Conservation (phyloP, 2,329 filamentous ascomycete genomes). For the Penicillium sp. region DNA sequence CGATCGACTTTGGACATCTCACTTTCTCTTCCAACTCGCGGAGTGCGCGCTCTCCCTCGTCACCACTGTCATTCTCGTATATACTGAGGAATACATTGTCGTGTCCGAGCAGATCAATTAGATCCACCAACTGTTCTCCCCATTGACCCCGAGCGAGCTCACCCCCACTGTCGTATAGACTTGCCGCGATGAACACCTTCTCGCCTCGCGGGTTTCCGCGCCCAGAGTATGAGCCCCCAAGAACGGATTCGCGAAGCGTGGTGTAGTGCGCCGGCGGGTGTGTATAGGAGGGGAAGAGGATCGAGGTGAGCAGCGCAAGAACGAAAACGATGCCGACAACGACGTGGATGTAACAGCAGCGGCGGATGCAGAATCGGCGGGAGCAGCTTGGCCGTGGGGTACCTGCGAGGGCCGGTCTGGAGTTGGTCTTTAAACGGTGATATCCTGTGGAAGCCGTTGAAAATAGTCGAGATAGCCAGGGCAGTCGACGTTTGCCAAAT, state of each 20-base stretch:
- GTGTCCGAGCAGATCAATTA: conserved; percentile 67
- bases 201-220: conserved; percentile 59
- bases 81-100: conserved; percentile 71
- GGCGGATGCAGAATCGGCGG: conserved; percentile 31
- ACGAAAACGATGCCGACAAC: conserved; percentile 30
- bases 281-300: conserved; percentile 60
- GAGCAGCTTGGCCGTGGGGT: conserved; percentile 26
- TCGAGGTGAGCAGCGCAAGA: conserved; percentile 44
- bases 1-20: conserved; percentile 54
- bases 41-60: conserved; percentile 57
- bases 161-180: conserved; percentile 66
- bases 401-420: conserved; percentile 25
- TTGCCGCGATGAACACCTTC: conserved; percentile 73
- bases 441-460: conserved; percentile 32
- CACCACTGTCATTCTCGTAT: conserved; percentile 70
- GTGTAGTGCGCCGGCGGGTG: conserved; percentile 55
- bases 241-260: conserved; percentile 33
- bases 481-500: conserved; percentile 20
- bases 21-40: conserved; percentile 53
- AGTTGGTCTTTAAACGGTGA: conserved; percentile 29
- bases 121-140: conserved; percentile 60
- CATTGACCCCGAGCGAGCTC: conserved; percentile 63
- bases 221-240: conserved; percentile 36
- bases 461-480: conserved; percentile 33
- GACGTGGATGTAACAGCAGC: conserved; percentile 32